Percentiles rank a stretch among this genome's conserved stretches.
These are phyloP conservation scores for Dioscorea dumetorum DNA, from an alignment of 106 monocot species.

Conservation along the genomic window DNA sequence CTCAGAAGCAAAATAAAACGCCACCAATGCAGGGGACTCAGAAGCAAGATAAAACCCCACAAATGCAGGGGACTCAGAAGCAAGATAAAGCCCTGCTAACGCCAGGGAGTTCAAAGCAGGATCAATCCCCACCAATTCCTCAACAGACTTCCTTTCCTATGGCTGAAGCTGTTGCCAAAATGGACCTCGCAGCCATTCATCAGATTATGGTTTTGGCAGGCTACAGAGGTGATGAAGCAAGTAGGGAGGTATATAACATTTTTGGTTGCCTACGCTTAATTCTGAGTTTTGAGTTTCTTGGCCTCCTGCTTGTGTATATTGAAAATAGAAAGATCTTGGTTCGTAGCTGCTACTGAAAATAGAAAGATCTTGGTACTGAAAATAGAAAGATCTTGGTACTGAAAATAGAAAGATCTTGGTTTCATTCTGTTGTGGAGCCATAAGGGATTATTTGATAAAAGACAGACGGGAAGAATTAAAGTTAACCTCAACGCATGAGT, in stretches of 20 bases:
- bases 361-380: too few relatives aligned
- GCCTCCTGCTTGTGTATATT: too few relatives aligned
- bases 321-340: too few relatives aligned
- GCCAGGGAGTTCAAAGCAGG: conserved; percentile 64
- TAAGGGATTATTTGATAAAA: too few relatives aligned
- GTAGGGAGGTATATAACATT: conserved; percentile 58
- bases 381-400: too few relatives aligned
- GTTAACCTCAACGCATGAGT: too few relatives aligned
- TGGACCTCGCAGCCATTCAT: conserved; percentile 96
- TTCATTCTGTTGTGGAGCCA: too few relatives aligned
- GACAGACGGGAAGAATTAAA: too few relatives aligned
- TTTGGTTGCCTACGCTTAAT: too few relatives aligned
- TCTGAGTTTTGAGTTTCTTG: too few relatives aligned
- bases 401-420: too few relatives aligned
- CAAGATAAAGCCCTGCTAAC: conserved; percentile 42
- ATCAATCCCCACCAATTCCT: conserved; percentile 41
- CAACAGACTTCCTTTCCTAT: conserved; percentile 66
- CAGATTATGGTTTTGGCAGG: conserved; percentile 67
- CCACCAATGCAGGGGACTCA: conserved; percentile 58
- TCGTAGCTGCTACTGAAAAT: too few relatives aligned
- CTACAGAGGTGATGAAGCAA: conserved; percentile 91
- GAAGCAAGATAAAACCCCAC: conserved; percentile 42
- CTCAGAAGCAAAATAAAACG: conserved; percentile 53
- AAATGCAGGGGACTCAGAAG: conserved; percentile 72
- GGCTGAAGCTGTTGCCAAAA: conserved; percentile 90